Base-by-base conservation (phyloP, 257 asterid species). In the Datura wrightii region DNA sequence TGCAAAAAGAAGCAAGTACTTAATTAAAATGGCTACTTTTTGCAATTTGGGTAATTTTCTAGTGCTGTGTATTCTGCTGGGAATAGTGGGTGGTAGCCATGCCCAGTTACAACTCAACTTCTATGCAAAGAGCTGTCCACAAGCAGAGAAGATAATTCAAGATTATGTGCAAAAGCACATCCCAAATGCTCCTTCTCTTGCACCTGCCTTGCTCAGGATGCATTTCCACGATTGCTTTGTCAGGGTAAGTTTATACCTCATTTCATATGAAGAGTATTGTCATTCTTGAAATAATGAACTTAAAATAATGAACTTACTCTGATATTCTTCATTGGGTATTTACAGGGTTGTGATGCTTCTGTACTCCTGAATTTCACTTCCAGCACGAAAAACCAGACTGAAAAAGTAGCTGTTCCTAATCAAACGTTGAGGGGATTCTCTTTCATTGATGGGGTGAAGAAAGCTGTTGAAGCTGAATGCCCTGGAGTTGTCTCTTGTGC, bases 101-200 rank as follows among this genome's bases (percentile, higher is more conserved):
- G 97, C 89, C 69, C 91, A 88, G 79, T 46, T 93, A 34, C 50
- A 85, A 86, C 16, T 88, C 88, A 87, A 91, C 86, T 36, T 65
- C 10, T 36, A 65, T 65, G 19, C 46, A 5, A 65, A 31, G 37
- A 62, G 16, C 16, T 19, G 70, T n/a, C 66, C 66, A 3, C 66
- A 59, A 59, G 66, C 66, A n/a, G 36, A 59, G 66, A 59, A 59
- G 66, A n/a, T 65, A 65, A 65, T 34, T 65, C 46, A 65, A 34
- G 46, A 36, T 62, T 65, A 65, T 65, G 72, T 65, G 18, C 72
- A 65, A 36, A 65, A 65, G 5, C 46, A 65, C 2, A 65, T 65
- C 46, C n/a, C 44, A 36, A 65, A 65, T 62, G 70, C 41, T 11
- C 72, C 72, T 1, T 65, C 72, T 65, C 72, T 8, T n/a, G n/a